Conservation (phyloP, 192 early-diverging fungal genomes). For the Dimargaris xerosporica region DNA sequence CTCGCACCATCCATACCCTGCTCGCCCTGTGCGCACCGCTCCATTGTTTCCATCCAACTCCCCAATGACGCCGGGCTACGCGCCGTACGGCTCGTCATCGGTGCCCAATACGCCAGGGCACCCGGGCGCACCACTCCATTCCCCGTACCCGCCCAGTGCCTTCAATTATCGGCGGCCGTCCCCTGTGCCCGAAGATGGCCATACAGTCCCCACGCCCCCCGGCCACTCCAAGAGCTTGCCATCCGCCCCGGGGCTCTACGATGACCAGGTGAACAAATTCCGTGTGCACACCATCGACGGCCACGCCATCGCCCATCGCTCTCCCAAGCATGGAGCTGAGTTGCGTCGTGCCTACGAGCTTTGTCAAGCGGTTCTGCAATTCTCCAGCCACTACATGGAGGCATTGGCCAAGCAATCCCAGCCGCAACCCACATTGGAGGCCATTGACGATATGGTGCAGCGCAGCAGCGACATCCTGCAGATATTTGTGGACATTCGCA, state of each 20-base stretch:
- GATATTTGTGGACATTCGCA: conserved; percentile 31
- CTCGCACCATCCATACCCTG: no score
- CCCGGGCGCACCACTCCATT: background rate
- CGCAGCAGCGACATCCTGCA: conserved; percentile 32
- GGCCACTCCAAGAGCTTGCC: background rate
- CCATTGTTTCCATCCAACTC: background rate
- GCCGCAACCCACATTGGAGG: conserved; percentile 27
- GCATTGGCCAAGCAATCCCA: background rate
- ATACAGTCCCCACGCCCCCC: background rate
- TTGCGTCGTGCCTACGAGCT: background rate
- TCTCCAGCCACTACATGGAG: conserved; percentile 9
- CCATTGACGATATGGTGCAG: conserved; percentile 34
- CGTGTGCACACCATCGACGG: conserved; percentile 9
- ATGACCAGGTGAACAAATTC: conserved; percentile 10
- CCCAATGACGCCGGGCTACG: background rate
- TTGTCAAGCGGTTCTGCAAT: background rate
- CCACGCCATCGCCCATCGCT: background rate
- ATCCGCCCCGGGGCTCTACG: background rate
- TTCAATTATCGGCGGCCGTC: background rate
- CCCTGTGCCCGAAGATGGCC: background rate
- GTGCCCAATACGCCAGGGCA: background rate
- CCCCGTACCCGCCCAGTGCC: background rate
- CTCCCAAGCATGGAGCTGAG: background rate
- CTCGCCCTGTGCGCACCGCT: no score
- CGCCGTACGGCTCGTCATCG: background rate